Evolutionary conservation across 352 stramenopile species (phyloP).

Genomic region (Pythium guiyangense): DNA sequence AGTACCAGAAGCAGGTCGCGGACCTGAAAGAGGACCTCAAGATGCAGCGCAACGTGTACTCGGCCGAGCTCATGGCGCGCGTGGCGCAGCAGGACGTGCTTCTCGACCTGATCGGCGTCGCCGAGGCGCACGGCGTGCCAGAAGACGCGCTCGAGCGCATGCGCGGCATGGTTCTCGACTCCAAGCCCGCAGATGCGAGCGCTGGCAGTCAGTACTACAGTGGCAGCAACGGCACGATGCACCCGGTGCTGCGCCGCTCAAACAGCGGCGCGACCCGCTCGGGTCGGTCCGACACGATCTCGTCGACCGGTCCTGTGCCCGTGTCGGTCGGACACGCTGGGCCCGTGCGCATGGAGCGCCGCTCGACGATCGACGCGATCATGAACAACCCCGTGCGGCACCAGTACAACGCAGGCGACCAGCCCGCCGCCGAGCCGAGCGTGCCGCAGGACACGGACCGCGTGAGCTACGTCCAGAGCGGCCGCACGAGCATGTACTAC

Average conservation of each 20-base stretch:
- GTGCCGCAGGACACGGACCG: conserved; percentile 18
- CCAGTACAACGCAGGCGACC: conserved; percentile 13
- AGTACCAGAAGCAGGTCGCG: conserved; percentile 82
- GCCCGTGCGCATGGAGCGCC: conserved; percentile 24
- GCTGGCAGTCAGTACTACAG: not conserved
- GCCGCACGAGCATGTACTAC: conserved; percentile 53
- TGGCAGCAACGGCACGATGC: not conserved
- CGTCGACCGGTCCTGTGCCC: conserved; percentile 52
- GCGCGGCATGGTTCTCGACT: conserved; percentile 42
- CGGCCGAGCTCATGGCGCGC: conserved; percentile 66
- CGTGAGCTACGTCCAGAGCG: conserved; percentile 18
- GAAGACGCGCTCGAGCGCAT: conserved; percentile 47
- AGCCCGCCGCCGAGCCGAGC: not conserved
- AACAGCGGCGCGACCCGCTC: conserved; percentile 24
- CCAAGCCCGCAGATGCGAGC: conserved; percentile 23
- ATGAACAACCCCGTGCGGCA: conserved; percentile 38
- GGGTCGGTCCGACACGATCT: conserved; percentile 56
- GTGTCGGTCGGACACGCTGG: conserved; percentile 39
- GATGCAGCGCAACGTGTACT: conserved; percentile 79
- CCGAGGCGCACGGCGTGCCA: conserved; percentile 46
- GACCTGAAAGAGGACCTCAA: conserved; percentile 80
- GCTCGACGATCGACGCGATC: conserved; percentile 41
- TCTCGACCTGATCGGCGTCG: conserved; percentile 43
- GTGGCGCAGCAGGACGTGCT: conserved; percentile 53
- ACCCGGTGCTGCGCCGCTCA: conserved; percentile 4